A percentile compares a stretch with the other conserved stretches of the same genome.
phyloP scores from a whole-genome alignment of 768 basidiomycete species.

The Lactifluus piperatus region DNA sequence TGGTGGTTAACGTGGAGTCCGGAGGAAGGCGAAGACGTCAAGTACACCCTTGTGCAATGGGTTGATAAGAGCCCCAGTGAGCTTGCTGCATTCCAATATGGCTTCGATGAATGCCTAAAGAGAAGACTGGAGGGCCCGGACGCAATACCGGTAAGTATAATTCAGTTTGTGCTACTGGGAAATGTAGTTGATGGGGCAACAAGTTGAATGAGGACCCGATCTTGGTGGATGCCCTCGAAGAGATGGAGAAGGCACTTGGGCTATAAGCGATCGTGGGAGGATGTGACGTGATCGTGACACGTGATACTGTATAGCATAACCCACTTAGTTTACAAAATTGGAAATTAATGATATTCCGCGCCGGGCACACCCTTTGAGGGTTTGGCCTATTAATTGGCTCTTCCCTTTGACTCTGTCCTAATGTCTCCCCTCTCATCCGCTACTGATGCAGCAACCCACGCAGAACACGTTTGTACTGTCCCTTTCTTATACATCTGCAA shows the following conservation, averaged over 20 bases:
- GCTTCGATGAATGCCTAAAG: not conserved
- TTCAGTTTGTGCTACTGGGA: not conserved
- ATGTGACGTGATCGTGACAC: not conserved
- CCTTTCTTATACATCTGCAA: no score
- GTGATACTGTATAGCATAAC: not conserved
- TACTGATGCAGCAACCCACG: not conserved
- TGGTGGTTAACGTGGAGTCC: slow-evolving; percentile 11
- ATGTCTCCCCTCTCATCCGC: slow-evolving; percentile 4
- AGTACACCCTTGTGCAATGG: not conserved
- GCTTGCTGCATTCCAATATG: not conserved
- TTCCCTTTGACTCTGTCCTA: not conserved
- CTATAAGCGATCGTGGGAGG: not conserved
- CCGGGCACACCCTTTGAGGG: not conserved
- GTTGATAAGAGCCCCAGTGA: not conserved
- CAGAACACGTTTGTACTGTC: slow-evolving; percentile 2
- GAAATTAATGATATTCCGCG: not conserved
- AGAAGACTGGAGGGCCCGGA: slow-evolving; percentile 1
- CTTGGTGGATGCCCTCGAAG: not conserved
- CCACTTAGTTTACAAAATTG: not conserved
- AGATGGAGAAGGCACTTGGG: not conserved
- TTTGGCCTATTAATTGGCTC: not conserved
- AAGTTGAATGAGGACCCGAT: slow-evolving; percentile 8
- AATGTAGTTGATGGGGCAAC: not conserved
- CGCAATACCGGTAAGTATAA: slow-evolving; percentile 1
- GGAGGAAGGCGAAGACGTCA: slow-evolving; percentile 4